Base-by-base conservation (phyloP, 257 asterid species). In the Fraxinus americana region DNA sequence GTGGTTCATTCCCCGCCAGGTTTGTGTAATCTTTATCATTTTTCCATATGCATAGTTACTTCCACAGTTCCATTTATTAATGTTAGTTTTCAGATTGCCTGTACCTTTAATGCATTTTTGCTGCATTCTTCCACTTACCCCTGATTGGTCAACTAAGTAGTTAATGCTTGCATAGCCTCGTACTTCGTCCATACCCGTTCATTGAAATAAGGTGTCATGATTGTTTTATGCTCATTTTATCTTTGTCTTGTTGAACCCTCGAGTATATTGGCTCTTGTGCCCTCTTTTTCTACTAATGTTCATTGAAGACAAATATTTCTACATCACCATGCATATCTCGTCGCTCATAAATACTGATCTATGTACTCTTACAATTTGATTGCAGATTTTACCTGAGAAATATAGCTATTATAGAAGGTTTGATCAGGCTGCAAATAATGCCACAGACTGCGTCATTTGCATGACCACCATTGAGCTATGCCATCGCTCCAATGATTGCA, bases 1-100 rank as follows among this genome's bases (percentile, higher is more conserved):
- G 71, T 96, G 98, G 78, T 93, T 93, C 87, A 90, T 96, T 78
- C 99, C 99, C 67, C 92, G 93, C 63, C 97, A 90, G 99, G 99
- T 96, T 79, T 63, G 75, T 45, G 65, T 79, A 10, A 76, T 63
- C 45, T 8, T 21, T 61, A 27, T 78, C 77, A 79, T 23, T 80
- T 41, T 50, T 19, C 36, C 36, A 54, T 63, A 19, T 30, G 17
- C 57, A 59, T 16, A 9, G 17, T 59, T 68, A 25, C 45, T 35
- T 54, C 11, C 63, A 54, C 11, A 41, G 14, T 41, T 41, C 14
- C 48, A 41, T 50, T 50, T 14, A 4, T 50, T 50, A 14, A 17
- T 5, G 9, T 54, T 45, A 12, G 11, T 54, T 45, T 45, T 45
- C 54, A 13, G 63, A 54, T 5, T 17, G 61, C 61, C 61, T 52